Percentiles rank a stretch among this genome's conserved stretches.
Evolutionary conservation across 768 basidiomycete species (phyloP).

Genomic region (Amanita exitialis): DNA sequence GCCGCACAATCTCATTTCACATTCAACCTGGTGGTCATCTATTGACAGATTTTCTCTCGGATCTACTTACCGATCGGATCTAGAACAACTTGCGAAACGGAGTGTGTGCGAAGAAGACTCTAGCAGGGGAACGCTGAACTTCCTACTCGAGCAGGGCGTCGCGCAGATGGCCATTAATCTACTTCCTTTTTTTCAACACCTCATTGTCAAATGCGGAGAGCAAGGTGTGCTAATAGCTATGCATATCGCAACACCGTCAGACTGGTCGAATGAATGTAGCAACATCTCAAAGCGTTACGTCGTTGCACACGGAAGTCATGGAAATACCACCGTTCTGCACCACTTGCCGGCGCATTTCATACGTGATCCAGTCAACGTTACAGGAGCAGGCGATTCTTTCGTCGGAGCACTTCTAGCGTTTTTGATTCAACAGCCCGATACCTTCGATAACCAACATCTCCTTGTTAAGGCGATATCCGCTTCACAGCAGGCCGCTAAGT

Average conservation of each 20-base stretch:
- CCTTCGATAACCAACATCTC: conserved; percentile 34
- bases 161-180: conserved; percentile 75
- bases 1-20: conserved; percentile 37
- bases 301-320: conserved; percentile 36
- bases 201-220: conserved; percentile 80
- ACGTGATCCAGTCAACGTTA: conserved; percentile 55
- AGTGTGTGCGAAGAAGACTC: conserved; percentile 29
- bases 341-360: conserved; percentile 57
- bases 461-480: conserved; percentile 35
- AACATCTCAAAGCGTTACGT: conserved; percentile 37
- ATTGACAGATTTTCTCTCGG: conserved; percentile 61
- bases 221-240: conserved; percentile 57
- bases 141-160: conserved; percentile 60
- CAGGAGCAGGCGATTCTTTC: conserved; percentile 88
- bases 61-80: conserved; percentile 51
- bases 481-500: conserved; percentile 57
- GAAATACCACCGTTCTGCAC: conserved; percentile 49
- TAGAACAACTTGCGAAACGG: conserved; percentile 48
- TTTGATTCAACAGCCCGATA: conserved; percentile 32
- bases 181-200: conserved; percentile 75
- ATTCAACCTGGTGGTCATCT: conserved; percentile 52
- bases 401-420: conserved; percentile 76
- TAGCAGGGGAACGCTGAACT: conserved; percentile 39
- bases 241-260: conserved; percentile 35
- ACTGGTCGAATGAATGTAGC: conserved; percentile 43